A percentile compares a stretch with the other conserved stretches of the same genome.
These are phyloP conservation scores for Sextonia rubra DNA, from an alignment of 164 flowering plant genomes.

Conservation along the genomic window DNA sequence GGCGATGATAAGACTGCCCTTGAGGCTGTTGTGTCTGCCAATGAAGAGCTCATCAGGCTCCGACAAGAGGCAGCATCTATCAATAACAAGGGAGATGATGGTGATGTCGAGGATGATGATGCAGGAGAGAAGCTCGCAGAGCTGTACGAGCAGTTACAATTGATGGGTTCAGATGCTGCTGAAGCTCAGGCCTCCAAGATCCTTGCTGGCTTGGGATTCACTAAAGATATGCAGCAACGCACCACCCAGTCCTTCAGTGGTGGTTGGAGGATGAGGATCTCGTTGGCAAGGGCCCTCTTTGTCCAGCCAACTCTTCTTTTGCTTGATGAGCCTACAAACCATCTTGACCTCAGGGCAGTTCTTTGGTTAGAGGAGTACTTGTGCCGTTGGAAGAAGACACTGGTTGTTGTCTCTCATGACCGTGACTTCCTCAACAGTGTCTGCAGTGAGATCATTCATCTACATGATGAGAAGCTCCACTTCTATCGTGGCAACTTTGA, in stretches of 20 bases:
- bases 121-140: constrained; percentile 70
- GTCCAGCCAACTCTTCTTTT: constrained; percentile 74
- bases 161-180: constrained; percentile 78
- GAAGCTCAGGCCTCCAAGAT: constrained; percentile 85
- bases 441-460: constrained; percentile 75
- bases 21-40: constrained; percentile 84
- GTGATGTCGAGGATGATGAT: constrained; percentile 28
- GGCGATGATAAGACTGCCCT: constrained; percentile 71
- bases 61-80: constrained; percentile 57
- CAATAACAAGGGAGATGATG: constrained; percentile 38
- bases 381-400: constrained; percentile 79
- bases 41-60: constrained; percentile 62
- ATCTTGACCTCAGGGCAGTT: constrained; percentile 84
- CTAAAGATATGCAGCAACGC: constrained; percentile 68
- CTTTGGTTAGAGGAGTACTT: constrained; percentile 83
- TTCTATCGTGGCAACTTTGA: constrained; percentile 72
- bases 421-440: constrained; percentile 78
- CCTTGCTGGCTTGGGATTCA: constrained; percentile 81
- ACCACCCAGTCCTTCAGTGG: constrained; percentile 61
- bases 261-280: constrained; percentile 94
- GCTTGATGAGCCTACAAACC: constrained; percentile 88
- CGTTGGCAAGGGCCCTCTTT: constrained; percentile 80
- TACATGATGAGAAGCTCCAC: constrained; percentile 69
- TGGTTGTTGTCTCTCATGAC: constrained; percentile 87
- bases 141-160: constrained; percentile 59